Base-by-base conservation (phyloP, 495 filamentous ascomycete genomes). In the Xylaria telfairii region DNA sequence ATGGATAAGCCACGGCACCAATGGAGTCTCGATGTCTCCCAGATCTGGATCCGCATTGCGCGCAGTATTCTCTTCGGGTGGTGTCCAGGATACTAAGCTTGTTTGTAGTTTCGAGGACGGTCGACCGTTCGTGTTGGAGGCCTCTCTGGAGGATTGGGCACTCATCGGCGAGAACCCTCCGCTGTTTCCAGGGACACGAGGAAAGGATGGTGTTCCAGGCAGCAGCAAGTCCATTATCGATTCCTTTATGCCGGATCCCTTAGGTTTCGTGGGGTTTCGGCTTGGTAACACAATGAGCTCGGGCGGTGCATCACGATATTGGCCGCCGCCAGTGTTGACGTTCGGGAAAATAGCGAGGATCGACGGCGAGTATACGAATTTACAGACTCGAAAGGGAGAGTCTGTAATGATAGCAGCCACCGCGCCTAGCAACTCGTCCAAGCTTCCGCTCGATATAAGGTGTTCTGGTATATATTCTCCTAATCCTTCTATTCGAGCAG, bases 1-100 rank as follows among this genome's bases (percentile, higher is more conserved):
- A 65, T 88, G 84, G 34, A 98, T 87, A 15, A 99, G 88, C 92
- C 94, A 98, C 13, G 91, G 89, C 49, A 97, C 87, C 13, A 98
- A 79, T 24, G 91, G 87, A 69, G 89, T 96, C 72, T 97, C 95
- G 19, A 90, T 87, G 9, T 93, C 90, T 53, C 91, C 89, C 0
- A 81, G 67, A 9, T 85, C 77, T 2, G 68, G 41, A 3, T 82
- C 79, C 12, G 64, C 72, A 32, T 73, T 75, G 1, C 69, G 66
- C 19, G 68, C 62, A 15, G 67, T 71, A 8, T 77, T 64, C 28
- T 82, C 81, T 57, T 57, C 77, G 47, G 70, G 73, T 24, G 62
- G 75, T 13, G 70, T 76, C 71, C 77, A 69, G 4, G 75, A 74
- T 34, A 72, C 65, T 2, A 71, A 46, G 28, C 56, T 72, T 54